Conservation (phyloP, 2,329 filamentous ascomycete species). For the Arachnomyces sp. region DNA sequence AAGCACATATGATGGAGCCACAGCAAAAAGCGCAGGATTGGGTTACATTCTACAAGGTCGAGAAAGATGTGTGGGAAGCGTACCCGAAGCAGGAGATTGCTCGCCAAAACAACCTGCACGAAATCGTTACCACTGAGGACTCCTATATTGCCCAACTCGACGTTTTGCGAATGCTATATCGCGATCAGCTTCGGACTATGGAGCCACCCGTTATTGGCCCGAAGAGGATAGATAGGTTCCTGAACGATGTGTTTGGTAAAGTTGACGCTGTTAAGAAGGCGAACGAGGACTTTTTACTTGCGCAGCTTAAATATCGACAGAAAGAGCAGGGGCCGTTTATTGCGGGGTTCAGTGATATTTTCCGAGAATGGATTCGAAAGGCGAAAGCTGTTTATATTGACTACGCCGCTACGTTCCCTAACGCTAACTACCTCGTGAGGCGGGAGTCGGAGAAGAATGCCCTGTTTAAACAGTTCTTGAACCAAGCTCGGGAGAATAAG, state of each 20-base stretch:
- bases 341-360: conserved; percentile 88
- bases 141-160: conserved; percentile 82
- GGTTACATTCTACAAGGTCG: conserved; percentile 80
- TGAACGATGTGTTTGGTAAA: conserved; percentile 81
- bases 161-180: conserved; percentile 74
- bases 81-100: conserved; percentile 81
- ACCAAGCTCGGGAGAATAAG: conserved; percentile 69
- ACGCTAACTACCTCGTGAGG: conserved; percentile 72
- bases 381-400: conserved; percentile 82
- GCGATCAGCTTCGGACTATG: conserved; percentile 64
- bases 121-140: conserved; percentile 90
- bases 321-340: conserved; percentile 96
- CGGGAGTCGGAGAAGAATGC: conserved; percentile 78
- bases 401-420: conserved; percentile 80
- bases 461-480: conserved; percentile 76
- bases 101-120: conserved; percentile 87
- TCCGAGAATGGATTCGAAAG: conserved; percentile 96
- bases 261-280: conserved; percentile 79
- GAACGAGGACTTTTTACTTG: conserved; percentile 85
- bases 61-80: conserved; percentile 63
- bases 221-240: conserved; percentile 68
- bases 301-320: conserved; percentile 92
- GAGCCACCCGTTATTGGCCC: conserved; percentile 74
- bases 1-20: conserved; percentile 61
- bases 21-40: conserved; percentile 69